Evolutionary conservation across 805 yeast species (phyloP), one percentile per base, ranked within the genome.

Genomic region (Monosporozyma servazzii): DNA sequence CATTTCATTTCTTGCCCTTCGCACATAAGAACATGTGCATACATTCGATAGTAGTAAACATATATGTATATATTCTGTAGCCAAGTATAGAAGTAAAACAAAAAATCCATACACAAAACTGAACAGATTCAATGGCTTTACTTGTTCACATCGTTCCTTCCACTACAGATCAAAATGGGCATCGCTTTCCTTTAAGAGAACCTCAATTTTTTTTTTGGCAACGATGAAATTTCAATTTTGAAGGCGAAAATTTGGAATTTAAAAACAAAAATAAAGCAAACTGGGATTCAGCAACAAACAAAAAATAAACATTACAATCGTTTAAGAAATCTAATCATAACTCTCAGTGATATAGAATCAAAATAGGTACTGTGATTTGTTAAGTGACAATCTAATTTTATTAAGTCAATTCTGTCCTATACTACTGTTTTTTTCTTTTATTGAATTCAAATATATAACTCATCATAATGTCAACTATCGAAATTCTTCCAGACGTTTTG

Each of bases 401-500:
- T 13, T 4, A 33, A 13, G 1, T 33, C 17, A 33, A 33, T 13
- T 33, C n/a, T 30, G 5, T 7, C 27, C 27, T 7, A 25, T 25
- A 25, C 7, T 25, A 25, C 27, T 1, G 27, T 2, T 25, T 25
- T 25, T 25, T 25, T 18, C 8, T 17, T 15, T 33, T 29, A 36
- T 33, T 13, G 37, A 33, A n/a, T 30, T 30, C 36, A 30, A 30
- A 30, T 13, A 33, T 33, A 33, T 13, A 33, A 15, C 37, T 13
- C 7, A 49, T 18, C 29, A 33, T 15, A 33, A 62, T 62, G 66
- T 56, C 63, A 33, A 49, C 54, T 49, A 82, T 88, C 82, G 86
- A 82, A 68, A 82, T 88, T 58, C 71, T 79, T 49, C 96, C 96
- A 54, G 77, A 75, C 56, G 73, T 76, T 52, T 76, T 88, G 70